Base-by-base conservation (phyloP, 345 rosid genomes). In the Corchorus capsularis region DNA sequence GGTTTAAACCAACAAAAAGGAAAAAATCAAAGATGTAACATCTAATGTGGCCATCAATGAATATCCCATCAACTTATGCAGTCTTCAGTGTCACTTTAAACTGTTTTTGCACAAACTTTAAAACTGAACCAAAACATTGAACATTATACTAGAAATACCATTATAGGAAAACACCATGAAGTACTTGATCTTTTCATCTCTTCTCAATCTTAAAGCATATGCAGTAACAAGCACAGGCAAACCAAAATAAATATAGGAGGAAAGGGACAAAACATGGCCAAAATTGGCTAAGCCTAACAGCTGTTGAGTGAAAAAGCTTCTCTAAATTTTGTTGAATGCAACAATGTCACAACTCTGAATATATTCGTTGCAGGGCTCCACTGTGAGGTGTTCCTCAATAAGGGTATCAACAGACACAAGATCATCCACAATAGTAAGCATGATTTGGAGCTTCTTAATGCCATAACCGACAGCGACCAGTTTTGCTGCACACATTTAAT, bases 301-400 rank as follows among this genome's bases (percentile, higher is more conserved):
- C n/a, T 55, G 50, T 55, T 2, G 46, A 39, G 39, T n/a, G 3
- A 39, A 39, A 55, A 15, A 1, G 47, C 11, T 1, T 39, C 22
- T 78, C 86, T 85, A 93, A 41, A 96, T 96, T 83, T 96, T 93
- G 94, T 96, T 96, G 89, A 93, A 96, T 70, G 98, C 99, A 0
- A 87, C 94, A 15, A 96, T 96, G 88, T 96, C 99, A 70, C 93
- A 92, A 74, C 99, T 93, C 89, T 96, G 99, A 75, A 96, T 37
- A 75, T 82, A 77, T 82, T 95, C 98, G 19, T 78, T 91, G 86
- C 79, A 63, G 0, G 99, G 99, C 90, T 93, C 97, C 2, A 19
- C 86, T 4, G 91, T 90, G 75, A 96, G 93, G 35, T 8, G 52
- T 55, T 96, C 99, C 85, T 93, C 99, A 5, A 93, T 83, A 43